A percentile compares a stretch with the other conserved stretches of the same genome.
Evolutionary conservation across 2,329 filamentous ascomycete species (phyloP).

Genomic region (Lojkania enalia): DNA sequence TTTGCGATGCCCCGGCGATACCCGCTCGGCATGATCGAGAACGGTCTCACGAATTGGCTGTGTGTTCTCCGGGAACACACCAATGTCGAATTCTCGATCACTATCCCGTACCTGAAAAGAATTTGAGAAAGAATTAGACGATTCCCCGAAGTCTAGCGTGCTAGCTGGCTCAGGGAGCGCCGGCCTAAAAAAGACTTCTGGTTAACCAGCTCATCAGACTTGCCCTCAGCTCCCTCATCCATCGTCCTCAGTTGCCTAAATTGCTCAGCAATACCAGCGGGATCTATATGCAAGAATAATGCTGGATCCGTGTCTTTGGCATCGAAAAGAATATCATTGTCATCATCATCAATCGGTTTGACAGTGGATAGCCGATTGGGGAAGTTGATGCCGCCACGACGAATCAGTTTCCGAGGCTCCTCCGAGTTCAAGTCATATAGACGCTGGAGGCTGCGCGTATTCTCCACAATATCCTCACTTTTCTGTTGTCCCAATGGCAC

Average conservation of each 20-base stretch:
- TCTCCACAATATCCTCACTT: conserved; percentile 2
- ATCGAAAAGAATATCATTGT: neutral
- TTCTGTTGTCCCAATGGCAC: neutral
- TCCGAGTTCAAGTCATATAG: no score
- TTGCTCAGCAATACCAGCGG: no score
- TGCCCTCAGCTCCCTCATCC: neutral
- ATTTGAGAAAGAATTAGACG: neutral
- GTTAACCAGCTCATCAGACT: neutral
- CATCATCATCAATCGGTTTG: neutral
- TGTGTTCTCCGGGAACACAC: neutral
- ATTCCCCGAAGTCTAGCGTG: neutral
- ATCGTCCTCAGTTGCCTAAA: no score
- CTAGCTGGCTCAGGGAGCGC: neutral
- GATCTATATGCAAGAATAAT: no score
- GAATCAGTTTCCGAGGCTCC: no score
- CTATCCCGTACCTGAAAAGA: neutral
- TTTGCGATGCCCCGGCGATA: neutral
- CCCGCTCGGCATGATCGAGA: neutral
- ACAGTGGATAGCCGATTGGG: no score
- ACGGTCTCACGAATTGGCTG: neutral
- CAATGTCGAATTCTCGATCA: neutral
- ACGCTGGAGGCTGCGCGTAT: conserved; percentile 1
- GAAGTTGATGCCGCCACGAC: no score
- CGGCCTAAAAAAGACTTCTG: neutral
- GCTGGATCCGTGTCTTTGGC: no score